Base-by-base conservation (phyloP, 169 alveolate genomes). In the Theileria orientalis region DNA sequence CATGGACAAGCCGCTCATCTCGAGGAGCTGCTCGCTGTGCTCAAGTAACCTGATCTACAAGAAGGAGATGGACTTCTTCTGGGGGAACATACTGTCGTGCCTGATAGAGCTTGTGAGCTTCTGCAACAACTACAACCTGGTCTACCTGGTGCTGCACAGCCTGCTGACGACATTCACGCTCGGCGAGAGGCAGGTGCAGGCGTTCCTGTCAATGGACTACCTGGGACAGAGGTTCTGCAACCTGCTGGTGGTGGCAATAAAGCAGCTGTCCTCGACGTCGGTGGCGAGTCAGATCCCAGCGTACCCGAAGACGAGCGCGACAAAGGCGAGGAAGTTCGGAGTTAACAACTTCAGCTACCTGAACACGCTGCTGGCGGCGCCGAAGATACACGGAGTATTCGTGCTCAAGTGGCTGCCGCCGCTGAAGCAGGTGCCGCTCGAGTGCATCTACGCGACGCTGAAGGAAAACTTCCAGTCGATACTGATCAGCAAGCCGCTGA, bases 351-450 rank as follows among this genome's bases (percentile, higher is more conserved):
- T 23, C 21, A 40, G 44, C 14, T 56, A 27, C 21, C 3, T 56
- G 42, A 56, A 56, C 25, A 23, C 37, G 7, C 46, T 56, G 30
- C 40, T 77, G 37, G 74, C 64, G 16, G 72, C 83, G 13, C 76
- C 87, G 16, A 47, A 60, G 27, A 29, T 79, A 44, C 83, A 79
- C 66, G 87, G 83, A 16, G 52, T 72, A 63, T 79, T 79, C 29
- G 59, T 79, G 1, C 56, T 68, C 27, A 57, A 78, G 19, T 79
- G 87, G 87, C 54, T 79, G 27, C 87, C 87, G 2, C 87, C 87
- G 23, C 30, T 79, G 49, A 72, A 70, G 33, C 75, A 67, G 19
- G 56, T 66, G 0, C 87, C 87, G 13, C 40, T 44, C 27, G 87
- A 79, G 30, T 79, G 77, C 60, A 51, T 79, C n/a, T 79, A 47